Conservation (phyloP, 306 rosid species). For the Cucurbita maxima region DNA sequence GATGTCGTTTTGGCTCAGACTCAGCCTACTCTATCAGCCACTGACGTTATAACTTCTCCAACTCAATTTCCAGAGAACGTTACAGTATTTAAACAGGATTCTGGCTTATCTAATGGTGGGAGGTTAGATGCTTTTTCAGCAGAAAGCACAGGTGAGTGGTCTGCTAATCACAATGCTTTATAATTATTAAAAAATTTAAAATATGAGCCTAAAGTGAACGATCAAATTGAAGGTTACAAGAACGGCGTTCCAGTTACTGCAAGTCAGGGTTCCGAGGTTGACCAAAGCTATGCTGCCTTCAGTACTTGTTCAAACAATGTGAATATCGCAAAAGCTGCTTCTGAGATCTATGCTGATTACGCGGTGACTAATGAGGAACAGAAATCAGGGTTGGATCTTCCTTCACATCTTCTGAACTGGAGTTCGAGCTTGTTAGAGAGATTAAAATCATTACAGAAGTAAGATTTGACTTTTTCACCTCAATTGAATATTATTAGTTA, state of each 20-base stretch:
- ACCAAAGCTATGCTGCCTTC: constrained; percentile 11
- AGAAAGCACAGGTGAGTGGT: constrained; percentile 19
- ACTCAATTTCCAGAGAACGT: constrained; percentile 16
- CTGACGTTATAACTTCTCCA: constrained; percentile 18
- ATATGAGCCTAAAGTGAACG: constrained; percentile 32
- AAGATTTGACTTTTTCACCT: constrained; percentile 10
- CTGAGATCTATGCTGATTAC: constrained; percentile 8
- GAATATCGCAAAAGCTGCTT: constrained; percentile 7
- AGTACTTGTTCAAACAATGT: constrained; percentile 7
- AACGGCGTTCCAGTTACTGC: constrained; percentile 11
- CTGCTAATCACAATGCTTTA: constrained; percentile 7
- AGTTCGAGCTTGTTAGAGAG: constrained; percentile 53
- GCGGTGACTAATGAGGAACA: constrained; percentile 17
- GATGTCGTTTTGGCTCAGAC: constrained; percentile 38
- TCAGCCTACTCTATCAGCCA: constrained; percentile 29
- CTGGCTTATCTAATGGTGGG: constrained; percentile 19
- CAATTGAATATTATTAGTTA: background rate
- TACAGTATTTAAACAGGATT: constrained; percentile 17
- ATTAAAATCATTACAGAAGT: constrained; percentile 53
- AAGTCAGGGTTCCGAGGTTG: constrained; percentile 24
- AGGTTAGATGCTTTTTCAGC: constrained; percentile 16
- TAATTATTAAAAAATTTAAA: constrained; percentile 17
- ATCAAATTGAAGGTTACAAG: constrained; percentile 19
- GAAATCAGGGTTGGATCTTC: constrained; percentile 27
- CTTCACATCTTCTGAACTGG: constrained; percentile 35